Conservation (phyloP, 768 basidiomycete species). For the Lentinula edodes region DNA sequence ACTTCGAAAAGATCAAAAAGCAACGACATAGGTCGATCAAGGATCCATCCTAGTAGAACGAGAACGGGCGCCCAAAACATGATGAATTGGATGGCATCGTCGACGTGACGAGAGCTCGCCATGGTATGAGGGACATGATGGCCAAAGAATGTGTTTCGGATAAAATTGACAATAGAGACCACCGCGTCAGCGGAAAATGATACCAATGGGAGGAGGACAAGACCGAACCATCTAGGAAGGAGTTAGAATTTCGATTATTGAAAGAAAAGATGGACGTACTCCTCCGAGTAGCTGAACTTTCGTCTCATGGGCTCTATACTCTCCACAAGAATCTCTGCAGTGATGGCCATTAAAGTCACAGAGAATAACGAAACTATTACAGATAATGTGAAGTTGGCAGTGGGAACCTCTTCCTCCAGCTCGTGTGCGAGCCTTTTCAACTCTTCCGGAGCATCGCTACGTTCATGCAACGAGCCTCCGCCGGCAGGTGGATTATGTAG, state of each 20-base stretch:
- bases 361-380: slow-evolving; percentile 24
- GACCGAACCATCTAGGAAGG: slow-evolving; percentile 37
- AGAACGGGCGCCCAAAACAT: slow-evolving; percentile 45
- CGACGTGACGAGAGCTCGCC: slow-evolving; percentile 38
- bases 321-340: slow-evolving; percentile 41
- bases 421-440: slow-evolving; percentile 9
- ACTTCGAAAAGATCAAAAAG: slow-evolving; percentile 43
- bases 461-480: slow-evolving; percentile 32
- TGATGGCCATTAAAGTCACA: slow-evolving; percentile 33
- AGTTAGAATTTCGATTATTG: neutral
- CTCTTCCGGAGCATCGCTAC: slow-evolving; percentile 22
- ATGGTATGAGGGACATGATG: slow-evolving; percentile 26
- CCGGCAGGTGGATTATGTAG: slow-evolving; percentile 34
- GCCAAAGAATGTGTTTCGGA: slow-evolving; percentile 18
- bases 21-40: slow-evolving; percentile 32
- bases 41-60: slow-evolving; percentile 40
- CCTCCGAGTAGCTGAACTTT: slow-evolving; percentile 25
- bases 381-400: slow-evolving; percentile 34
- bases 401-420: slow-evolving; percentile 19
- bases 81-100: slow-evolving; percentile 43
- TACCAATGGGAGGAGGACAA: slow-evolving; percentile 40
- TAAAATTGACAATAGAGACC: slow-evolving; percentile 32
- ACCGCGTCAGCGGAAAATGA: slow-evolving; percentile 42
- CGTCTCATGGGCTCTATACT: slow-evolving; percentile 28
- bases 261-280: slow-evolving; percentile 21